Evolutionary conservation across 345 rosid genomes (phyloP), one percentile per base, ranked within the genome.

Genomic region (Citrus sp.): DNA sequence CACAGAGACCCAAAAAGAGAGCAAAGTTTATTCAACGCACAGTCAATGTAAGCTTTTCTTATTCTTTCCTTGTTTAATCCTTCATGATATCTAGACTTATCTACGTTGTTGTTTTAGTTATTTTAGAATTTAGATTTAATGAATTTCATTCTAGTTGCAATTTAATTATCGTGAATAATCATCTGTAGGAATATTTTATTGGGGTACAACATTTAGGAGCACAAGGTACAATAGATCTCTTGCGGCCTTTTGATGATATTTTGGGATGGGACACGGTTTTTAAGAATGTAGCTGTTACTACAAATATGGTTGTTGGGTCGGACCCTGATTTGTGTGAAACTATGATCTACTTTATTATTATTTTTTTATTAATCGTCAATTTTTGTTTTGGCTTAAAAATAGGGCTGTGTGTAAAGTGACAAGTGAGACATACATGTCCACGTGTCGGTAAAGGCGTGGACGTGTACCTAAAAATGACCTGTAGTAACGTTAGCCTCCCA

Each of bases 1-100:
- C 96, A 24, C 96, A 92, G 69, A 83, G 96, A 82, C 96, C 96
- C 37, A 92, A 89, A 78, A 92, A 92, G 81, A 74, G 96, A 77
- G 88, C 96, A 65, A 92, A 92, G 84, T 81, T 90, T 64, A 80
- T 92, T 74, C 93, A 92, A 81, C 91, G 92, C 35, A 89, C 90
- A 28, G 88, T 92, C 90, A 90, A 89, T 85, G 96, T 92, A 87
- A 90, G 91, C 59, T 19, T 40, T 54, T 51, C 24, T 24, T 21
- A 13, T 9, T 34, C 6, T 22, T n/a, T 73, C 7, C 58, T 18
- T 1, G 22, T 54, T 54, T 34, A 12, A 64, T 69, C 27, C 2
- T 18, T 28, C 9, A 6, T 63, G 14, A 42, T 64, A 13, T 75
- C 46, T 40, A 2, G 54, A 22, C 28, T 22, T 28, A 3, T 19